Percentiles rank a stretch among this genome's conserved stretches.
Conservation (phyloP, 2,329 filamentous ascomycete genomes). For the Penicillium sp. region DNA sequence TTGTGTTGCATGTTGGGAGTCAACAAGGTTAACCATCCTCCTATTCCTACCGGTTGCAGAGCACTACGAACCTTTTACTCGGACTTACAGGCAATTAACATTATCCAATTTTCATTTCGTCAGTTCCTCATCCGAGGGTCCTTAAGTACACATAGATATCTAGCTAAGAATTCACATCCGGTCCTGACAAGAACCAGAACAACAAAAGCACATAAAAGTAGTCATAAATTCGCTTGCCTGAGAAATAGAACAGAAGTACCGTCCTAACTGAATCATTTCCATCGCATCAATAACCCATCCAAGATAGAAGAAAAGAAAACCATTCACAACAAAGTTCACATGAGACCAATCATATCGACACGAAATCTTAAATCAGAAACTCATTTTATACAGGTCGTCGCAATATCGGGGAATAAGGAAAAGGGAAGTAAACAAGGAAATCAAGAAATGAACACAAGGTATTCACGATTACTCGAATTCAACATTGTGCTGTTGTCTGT, state of each 20-base stretch:
- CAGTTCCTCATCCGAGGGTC: too few relatives aligned
- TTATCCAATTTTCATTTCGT: too few relatives aligned
- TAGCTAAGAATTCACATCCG: too few relatives aligned
- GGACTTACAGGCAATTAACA: too few relatives aligned
- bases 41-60: too few relatives aligned
- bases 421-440: not conserved
- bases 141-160: too few relatives aligned
- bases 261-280: constrained; percentile 5
- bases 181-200: constrained; percentile 1
- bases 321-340: constrained; percentile 10
- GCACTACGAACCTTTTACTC: too few relatives aligned
- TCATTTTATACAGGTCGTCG: constrained; percentile 20
- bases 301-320: constrained; percentile 1
- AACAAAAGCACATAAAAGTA: constrained; percentile 4
- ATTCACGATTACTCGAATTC: constrained; percentile 46
- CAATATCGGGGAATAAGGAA: constrained; percentile 1
- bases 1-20: too few relatives aligned
- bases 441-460: not conserved
- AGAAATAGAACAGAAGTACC: constrained; percentile 3
- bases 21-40: too few relatives aligned
- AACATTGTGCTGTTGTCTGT: constrained; percentile 43
- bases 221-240: constrained; percentile 14
- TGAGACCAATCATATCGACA: constrained; percentile 13
- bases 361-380: constrained; percentile 4
- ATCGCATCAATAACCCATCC: not conserved